Base-by-base conservation (phyloP, 257 asterid genomes). In the Nicotiana noctiflora region DNA sequence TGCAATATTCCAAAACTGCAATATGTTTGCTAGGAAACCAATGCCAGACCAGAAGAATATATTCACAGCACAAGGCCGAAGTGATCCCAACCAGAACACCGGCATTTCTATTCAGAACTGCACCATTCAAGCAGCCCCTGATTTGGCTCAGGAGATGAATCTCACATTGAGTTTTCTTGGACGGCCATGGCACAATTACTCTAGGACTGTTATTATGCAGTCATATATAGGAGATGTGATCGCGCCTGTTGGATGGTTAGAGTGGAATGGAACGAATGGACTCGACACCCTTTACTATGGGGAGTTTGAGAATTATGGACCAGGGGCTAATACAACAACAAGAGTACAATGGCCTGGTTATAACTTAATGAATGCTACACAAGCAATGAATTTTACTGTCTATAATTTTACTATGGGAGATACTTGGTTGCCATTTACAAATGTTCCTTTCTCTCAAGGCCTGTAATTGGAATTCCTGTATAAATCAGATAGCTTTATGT, bases 391-490 rank as follows among this genome's bases (percentile, higher is more conserved):
- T 56, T 84, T 84, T n/a, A 84, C 87, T 13, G 87, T 84, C 27
- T 84, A 79, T 74, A 84, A 84, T 82, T 82, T 84, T 72, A 84
- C 87, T 23, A 84, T 84, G 85, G 87, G 87, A 61, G 87, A 82
- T 70, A 82, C 85, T 51, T 84, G 87, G 87, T 72, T 84, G 81
- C 85, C 85, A 23, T 79, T 18, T 62, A 84, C 87, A 21, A 84
- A 70, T 63, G 81, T 82, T 32, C 87, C 85, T 53, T 84, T 81
- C 56, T 82, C 70, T 72, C 82, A 75, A 79, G 86, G 86, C 17
- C 57, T 83, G 10, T 32, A 62, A 34, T 27, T 56, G 77, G 6
- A 44, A 3, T 4, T 44, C 5, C 15, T 72, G 60, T 46, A 14
- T 46, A 72, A 72, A 49, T 23, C 78, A 72, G 23, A 23, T 49